Evolutionary conservation across 2,329 filamentous ascomycete genomes (phyloP).

Genomic region (Paracoccidioides brasiliensis): DNA sequence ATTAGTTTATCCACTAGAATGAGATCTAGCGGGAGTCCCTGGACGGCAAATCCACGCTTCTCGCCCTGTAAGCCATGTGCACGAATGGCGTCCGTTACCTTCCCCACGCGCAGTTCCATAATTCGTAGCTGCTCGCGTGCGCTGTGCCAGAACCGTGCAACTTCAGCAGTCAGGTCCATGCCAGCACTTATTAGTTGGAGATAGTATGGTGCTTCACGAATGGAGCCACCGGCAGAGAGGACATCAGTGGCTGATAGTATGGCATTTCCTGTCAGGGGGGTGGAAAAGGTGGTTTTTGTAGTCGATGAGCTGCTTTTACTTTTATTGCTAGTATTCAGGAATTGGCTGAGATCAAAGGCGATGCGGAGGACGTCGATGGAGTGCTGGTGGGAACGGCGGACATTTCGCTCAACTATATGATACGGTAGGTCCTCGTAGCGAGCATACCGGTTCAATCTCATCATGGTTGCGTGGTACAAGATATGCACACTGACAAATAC

Average conservation of each 20-base stretch:
- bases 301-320: constrained; percentile 8
- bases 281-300: constrained; percentile 33
- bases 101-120: constrained; percentile 35
- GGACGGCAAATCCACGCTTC: constrained; percentile 26
- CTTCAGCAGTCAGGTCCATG: constrained; percentile 42
- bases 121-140: constrained; percentile 39
- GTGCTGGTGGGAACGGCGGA: constrained; percentile 39
- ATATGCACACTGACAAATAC: constrained; percentile 53
- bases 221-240: constrained; percentile 45
- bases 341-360: constrained; percentile 29
- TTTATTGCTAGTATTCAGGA: constrained; percentile 13
- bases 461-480: constrained; percentile 50
- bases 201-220: constrained; percentile 39
- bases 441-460: constrained; percentile 53
- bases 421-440: constrained; percentile 31
- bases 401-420: constrained; percentile 33
- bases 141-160: constrained; percentile 48
- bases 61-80: constrained; percentile 20
- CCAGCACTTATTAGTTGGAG: constrained; percentile 44
- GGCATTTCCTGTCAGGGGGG: constrained; percentile 50
- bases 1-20: not conserved
- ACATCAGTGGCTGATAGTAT: constrained; percentile 54
- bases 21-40: constrained; percentile 24
- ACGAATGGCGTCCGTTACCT: constrained; percentile 28
- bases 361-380: constrained; percentile 42